Base-by-base conservation (phyloP, 1,139 yeast genomes). In the Lodderomyces jiufengensis region DNA sequence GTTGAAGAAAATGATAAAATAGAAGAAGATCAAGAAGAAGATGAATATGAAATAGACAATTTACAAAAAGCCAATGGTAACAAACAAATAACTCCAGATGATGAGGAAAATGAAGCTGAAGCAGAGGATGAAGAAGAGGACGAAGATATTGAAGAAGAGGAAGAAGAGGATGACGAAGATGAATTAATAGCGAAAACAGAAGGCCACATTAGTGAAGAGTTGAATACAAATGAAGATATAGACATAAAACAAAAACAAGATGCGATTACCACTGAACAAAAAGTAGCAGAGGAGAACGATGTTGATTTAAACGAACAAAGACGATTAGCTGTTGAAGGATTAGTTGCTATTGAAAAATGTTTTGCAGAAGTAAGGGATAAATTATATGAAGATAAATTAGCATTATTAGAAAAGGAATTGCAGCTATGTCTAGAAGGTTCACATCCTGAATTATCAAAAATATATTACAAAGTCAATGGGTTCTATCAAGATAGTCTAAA, bases 391-490 rank as follows among this genome's bases (percentile, higher is more conserved):
- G 86, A 82, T 56, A 88, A 86, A 56, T 66, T 88, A 56, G 69
- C 75, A 33, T 74, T 85, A 43, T 70, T 84, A 44, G 87, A 85
- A 49, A 82, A 84, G 31, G 97, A 92, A 58, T 66, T 90, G 43
- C 85, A 84, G 50, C 76, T 90, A 70, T 90, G 97, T 60, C 66
- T 83, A 24, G 85, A 83, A 48, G 97, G 96, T 5, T 77, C 90
- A 15, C 98, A 92, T 56, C 97, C 97, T 0, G 96, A 90, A 51
- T 61, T 76, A 30, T 57, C 76, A n/a, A 72, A 72, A 46, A 72
- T 74, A 22, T 84, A 85, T 53, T 76, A 76, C 42, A 84, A 81
- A 55, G 80, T 90, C 42, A 83, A 84, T 42, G 74, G 77, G 29
- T 76, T 79, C 42, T 76, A 85, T 42, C 85, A 83, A 49, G 81